A percentile compares a stretch with the other conserved stretches of the same genome.
These are phyloP conservation scores for Calonectria multiphialidica DNA, from an alignment of 2,329 filamentous ascomycete species.

Conservation along the genomic window DNA sequence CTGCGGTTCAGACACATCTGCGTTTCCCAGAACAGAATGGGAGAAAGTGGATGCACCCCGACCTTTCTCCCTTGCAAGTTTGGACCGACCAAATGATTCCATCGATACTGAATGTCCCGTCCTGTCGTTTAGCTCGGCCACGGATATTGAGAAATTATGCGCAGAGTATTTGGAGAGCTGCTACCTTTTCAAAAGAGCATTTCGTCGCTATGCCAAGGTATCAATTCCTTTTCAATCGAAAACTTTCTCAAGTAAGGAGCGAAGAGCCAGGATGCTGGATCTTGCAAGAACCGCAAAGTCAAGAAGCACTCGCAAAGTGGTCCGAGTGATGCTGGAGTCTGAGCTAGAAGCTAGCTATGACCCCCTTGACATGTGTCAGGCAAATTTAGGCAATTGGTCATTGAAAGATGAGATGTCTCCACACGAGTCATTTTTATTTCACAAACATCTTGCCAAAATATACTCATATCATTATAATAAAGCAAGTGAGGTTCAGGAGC, in stretches of 20 bases:
- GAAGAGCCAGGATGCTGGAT: constrained; percentile 1
- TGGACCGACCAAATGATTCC: neutral
- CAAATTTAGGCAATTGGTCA: neutral
- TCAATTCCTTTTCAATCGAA: neutral
- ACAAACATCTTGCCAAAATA: neutral
- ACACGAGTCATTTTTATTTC: constrained; percentile 6
- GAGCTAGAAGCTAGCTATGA: neutral
- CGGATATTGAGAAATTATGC: neutral
- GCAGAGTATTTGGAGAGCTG: constrained; percentile 9
- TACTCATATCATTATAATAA: neutral
- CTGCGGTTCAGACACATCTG: neutral
- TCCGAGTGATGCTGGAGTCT: neutral
- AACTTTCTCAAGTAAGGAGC: neutral
- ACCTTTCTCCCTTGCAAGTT: neutral
- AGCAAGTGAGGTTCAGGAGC: neutral
- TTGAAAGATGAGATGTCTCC: neutral
- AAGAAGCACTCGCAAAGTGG: neutral
- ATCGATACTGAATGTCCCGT: neutral
- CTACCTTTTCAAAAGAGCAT: neutral
- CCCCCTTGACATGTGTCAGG: neutral
- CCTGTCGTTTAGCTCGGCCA: neutral
- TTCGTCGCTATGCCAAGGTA: neutral
- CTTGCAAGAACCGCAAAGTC: constrained; percentile 8
- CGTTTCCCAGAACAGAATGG: neutral
- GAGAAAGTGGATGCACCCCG: too few species aligned